These are phyloP conservation scores for Pontederia paniculata DNA, from an alignment of 176 grass and related monocot genomes.

Conservation along the genomic window DNA sequence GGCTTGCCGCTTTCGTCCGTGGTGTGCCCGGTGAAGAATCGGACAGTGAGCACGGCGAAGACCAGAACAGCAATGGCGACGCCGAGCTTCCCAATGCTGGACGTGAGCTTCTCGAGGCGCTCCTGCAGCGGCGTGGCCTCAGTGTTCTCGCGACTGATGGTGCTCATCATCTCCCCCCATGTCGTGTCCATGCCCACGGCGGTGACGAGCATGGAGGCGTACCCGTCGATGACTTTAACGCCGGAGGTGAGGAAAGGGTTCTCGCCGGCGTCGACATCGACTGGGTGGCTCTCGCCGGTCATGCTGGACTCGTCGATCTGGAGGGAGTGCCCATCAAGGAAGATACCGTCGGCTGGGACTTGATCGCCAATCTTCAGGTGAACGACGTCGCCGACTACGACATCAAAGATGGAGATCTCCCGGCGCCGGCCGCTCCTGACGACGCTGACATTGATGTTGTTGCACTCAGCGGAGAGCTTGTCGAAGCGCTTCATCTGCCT, in stretches of 20 bases:
- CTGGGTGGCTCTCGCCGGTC: conserved; percentile 58
- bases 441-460: conserved; percentile 1
- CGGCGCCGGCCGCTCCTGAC: conserved; percentile 2
- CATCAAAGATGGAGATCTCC: conserved; percentile 8
- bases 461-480: conserved; percentile 1
- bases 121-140: conserved; percentile 64
- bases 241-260: conserved; percentile 57
- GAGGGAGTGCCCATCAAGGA: conserved; percentile 9
- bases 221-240: conserved; percentile 66
- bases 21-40: conserved; percentile 63
- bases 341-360: neutral
- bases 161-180: conserved; percentile 84
- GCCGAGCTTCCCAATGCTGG: conserved; percentile 67
- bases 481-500: conserved; percentile 16
- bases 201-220: conserved; percentile 50
- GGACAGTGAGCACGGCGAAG: conserved; percentile 42
- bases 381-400: conserved; percentile 1
- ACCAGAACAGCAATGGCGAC: conserved; percentile 44
- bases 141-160: conserved; percentile 35
- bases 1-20: conserved; percentile 30
- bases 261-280: conserved; percentile 28
- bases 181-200: conserved; percentile 50
- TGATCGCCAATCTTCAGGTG: conserved; percentile 7
- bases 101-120: conserved; percentile 49
- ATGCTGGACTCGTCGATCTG: conserved; percentile 79